These are phyloP conservation scores for Blastomyces gilchristii DNA, from an alignment of 2,329 filamentous ascomycete genomes.

Conservation along the genomic window DNA sequence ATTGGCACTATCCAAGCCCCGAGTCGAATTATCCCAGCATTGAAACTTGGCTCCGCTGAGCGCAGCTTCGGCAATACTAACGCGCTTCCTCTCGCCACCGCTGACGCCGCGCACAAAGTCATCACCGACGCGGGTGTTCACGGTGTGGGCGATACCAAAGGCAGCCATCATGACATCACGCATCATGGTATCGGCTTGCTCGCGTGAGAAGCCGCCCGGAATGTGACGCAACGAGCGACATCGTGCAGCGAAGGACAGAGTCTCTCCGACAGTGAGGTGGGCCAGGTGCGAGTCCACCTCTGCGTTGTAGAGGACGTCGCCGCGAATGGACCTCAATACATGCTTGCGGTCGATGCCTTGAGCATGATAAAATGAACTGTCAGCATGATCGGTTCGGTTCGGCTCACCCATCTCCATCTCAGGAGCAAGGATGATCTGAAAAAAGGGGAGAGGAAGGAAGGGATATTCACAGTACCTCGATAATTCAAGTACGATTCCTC, in stretches of 20 bases:
- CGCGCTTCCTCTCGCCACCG: conserved; percentile 65
- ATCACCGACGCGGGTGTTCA: conserved; percentile 64
- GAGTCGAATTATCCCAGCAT: conserved; percentile 68
- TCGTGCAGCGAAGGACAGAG: conserved; percentile 60
- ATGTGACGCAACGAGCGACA: conserved; percentile 43
- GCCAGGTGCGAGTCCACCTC: conserved; percentile 70
- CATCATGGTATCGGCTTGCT: conserved; percentile 52
- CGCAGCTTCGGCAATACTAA: conserved; percentile 70
- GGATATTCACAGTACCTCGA: not conserved
- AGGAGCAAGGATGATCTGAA: conserved; percentile 19
- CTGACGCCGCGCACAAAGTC: conserved; percentile 62
- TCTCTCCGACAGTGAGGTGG: conserved; percentile 65
- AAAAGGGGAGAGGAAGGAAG: not conserved
- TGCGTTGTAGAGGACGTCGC: conserved; percentile 57
- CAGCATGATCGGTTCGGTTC: not conserved
- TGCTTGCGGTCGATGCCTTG: not conserved
- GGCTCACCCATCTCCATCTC: conserved; percentile 22
- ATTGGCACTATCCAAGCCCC: conserved; percentile 62
- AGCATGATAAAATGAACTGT: not conserved
- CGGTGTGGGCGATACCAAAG: conserved; percentile 62
- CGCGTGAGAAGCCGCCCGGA: conserved; percentile 53
- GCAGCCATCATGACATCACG: conserved; percentile 58
- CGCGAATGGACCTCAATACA: not conserved
- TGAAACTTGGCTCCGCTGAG: conserved; percentile 55
- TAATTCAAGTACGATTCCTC: not conserved